Evolutionary conservation across 306 rosid species (phyloP).

Genomic region (Comarum palustre): DNA sequence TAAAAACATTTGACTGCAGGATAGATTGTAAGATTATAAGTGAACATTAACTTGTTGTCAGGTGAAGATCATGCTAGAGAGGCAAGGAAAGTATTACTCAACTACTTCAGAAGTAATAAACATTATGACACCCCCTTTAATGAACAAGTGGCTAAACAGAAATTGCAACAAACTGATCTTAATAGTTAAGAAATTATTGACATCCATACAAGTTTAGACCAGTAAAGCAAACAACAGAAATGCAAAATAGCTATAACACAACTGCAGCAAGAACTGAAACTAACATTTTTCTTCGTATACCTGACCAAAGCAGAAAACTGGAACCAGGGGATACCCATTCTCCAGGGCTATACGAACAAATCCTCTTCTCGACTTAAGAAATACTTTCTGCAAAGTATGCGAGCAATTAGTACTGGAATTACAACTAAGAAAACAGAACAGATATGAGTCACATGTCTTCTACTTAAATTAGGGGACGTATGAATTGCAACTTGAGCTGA

Average conservation of each 20-base stretch:
- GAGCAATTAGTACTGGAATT: neutral
- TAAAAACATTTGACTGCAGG: constrained; percentile 62
- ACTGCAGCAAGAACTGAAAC: neutral
- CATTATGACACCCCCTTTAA: neutral
- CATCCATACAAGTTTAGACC: constrained; percentile 3
- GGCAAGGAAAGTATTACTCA: constrained; percentile 10
- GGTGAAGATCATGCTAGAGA: constrained; percentile 2
- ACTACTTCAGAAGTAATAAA: neutral
- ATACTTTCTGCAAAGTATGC: constrained; percentile 47
- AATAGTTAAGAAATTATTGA: neutral
- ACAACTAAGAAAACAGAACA: neutral
- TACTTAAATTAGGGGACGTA: neutral
- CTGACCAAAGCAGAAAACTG: constrained; percentile 94
- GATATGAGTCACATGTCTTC: neutral
- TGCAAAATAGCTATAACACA: neutral
- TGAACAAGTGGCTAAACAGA: constrained; percentile 18
- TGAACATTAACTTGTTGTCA: neutral
- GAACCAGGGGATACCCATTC: constrained; percentile 81
- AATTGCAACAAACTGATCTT: constrained; percentile 18
- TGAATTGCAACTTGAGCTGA: neutral
- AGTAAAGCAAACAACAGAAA: neutral
- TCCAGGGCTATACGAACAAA: constrained; percentile 84
- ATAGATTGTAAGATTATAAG: constrained; percentile 11
- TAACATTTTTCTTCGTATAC: constrained; percentile 33
- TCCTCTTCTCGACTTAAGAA: constrained; percentile 76